Conservation (phyloP, 2,329 filamentous ascomycete genomes). For the Cytospora schulzeri region DNA sequence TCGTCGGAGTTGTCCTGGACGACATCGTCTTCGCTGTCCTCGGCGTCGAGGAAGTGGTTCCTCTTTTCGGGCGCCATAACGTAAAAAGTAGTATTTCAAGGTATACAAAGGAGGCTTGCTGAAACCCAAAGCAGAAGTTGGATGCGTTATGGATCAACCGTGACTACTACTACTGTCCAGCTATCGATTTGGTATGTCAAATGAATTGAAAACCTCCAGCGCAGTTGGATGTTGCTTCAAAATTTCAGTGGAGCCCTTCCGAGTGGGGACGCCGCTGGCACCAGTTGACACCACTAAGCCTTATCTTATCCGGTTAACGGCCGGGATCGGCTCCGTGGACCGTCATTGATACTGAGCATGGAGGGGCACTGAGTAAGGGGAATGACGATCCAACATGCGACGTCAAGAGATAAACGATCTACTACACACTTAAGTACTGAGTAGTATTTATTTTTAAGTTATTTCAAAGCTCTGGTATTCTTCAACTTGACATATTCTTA, state of each 20-base stretch:
- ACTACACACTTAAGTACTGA: background rate
- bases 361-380: slow-evolving; percentile 4
- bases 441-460: slow-evolving; percentile 2
- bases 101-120: background rate
- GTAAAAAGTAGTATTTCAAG: background rate
- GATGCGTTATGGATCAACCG: background rate
- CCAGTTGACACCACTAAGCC: background rate
- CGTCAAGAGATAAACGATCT: slow-evolving; percentile 8
- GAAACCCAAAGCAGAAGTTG: background rate
- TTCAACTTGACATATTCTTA: background rate
- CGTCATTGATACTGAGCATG: background rate
- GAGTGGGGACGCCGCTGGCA: too few relatives aligned
- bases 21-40: slow-evolving; percentile 61
- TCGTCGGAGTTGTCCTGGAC: slow-evolving; percentile 64
- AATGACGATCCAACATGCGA: slow-evolving; percentile 3
- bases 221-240: slow-evolving; percentile 9
- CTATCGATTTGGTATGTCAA: slow-evolving; percentile 16
- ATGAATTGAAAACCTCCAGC: slow-evolving; percentile 13
- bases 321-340: slow-evolving; percentile 27
- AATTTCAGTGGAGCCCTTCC: slow-evolving; percentile 22
- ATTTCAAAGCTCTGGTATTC: background rate
- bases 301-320: slow-evolving; percentile 22
- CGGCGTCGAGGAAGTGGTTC: slow-evolving; percentile 70
- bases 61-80: slow-evolving; percentile 68
- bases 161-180: slow-evolving; percentile 3